Conservation (phyloP, 2,329 filamentous ascomycete genomes). For the Aspergillus sp. region DNA sequence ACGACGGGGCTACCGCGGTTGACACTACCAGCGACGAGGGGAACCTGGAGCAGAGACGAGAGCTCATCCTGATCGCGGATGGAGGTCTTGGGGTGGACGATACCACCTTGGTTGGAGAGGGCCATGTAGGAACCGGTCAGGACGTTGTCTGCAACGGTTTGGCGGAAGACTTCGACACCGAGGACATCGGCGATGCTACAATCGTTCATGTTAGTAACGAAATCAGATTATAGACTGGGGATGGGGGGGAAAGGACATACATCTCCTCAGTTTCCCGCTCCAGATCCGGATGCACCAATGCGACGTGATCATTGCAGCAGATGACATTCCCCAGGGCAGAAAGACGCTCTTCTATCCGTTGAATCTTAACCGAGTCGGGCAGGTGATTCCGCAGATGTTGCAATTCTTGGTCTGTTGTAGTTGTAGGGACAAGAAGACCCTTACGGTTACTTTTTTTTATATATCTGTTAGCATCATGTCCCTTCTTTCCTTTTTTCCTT, state of each 20-base stretch:
- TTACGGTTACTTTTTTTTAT: slow-evolving; percentile 70
- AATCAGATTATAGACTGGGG: background rate
- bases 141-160: slow-evolving; percentile 96
- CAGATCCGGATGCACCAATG: slow-evolving; percentile 90
- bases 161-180: slow-evolving; percentile 60
- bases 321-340: slow-evolving; percentile 97
- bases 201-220: background rate
- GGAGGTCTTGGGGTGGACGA: slow-evolving; percentile 94
- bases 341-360: slow-evolving; percentile 94
- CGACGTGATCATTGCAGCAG: slow-evolving; percentile 93
- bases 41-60: slow-evolving; percentile 86
- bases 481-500: background rate
- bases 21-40: slow-evolving; percentile 87
- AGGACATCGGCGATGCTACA: slow-evolving; percentile 73
- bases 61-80: slow-evolving; percentile 99
- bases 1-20: slow-evolving; percentile 92
- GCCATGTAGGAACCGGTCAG: slow-evolving; percentile 96
- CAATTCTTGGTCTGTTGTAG: slow-evolving; percentile 95
- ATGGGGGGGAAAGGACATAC: slow-evolving; percentile 19
- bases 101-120: slow-evolving; percentile 89
- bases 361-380: slow-evolving; percentile 86
- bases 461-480: background rate
- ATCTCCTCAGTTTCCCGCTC: slow-evolving; percentile 99
- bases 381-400: slow-evolving; percentile 95
- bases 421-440: slow-evolving; percentile 91